These are phyloP conservation scores for Suillus sp. DNA, from an alignment of 768 basidiomycete species.

Conservation along the genomic window DNA sequence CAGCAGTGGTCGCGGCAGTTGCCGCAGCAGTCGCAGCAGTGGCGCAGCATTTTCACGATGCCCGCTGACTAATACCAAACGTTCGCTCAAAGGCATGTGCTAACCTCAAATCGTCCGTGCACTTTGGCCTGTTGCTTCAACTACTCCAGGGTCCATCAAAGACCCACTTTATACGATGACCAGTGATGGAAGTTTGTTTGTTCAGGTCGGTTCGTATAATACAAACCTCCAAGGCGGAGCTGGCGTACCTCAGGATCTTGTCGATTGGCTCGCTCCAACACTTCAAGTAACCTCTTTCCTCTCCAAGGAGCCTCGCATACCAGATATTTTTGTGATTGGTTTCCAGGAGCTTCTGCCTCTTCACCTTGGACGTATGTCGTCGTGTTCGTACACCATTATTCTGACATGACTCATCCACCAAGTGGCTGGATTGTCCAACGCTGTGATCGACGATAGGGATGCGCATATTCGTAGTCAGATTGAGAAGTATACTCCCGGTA, in stretches of 20 bases:
- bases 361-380: conserved; percentile 78
- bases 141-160: conserved; percentile 15
- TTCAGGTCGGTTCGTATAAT: conserved; percentile 89
- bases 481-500: conserved; percentile 67
- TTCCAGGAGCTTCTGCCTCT: conserved; percentile 94
- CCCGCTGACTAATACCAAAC: no score
- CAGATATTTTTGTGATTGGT: conserved; percentile 87
- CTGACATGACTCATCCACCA: conserved; percentile 10
- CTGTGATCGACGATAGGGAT: conserved; percentile 69
- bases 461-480: conserved; percentile 75
- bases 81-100: background rate
- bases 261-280: conserved; percentile 89
- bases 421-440: conserved; percentile 79
- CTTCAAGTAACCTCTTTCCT: conserved; percentile 76
- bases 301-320: conserved; percentile 60
- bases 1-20: no score
- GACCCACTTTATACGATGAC: conserved; percentile 9
- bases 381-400: conserved; percentile 9
- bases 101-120: background rate
- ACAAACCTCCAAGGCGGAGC: conserved; percentile 81
- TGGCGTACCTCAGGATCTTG: conserved; percentile 81
- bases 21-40: no score
- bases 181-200: conserved; percentile 45
- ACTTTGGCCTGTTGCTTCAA: background rate
- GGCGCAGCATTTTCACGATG: no score